Base-by-base conservation (phyloP, 345 rosid species). In the Litchi chinensis region DNA sequence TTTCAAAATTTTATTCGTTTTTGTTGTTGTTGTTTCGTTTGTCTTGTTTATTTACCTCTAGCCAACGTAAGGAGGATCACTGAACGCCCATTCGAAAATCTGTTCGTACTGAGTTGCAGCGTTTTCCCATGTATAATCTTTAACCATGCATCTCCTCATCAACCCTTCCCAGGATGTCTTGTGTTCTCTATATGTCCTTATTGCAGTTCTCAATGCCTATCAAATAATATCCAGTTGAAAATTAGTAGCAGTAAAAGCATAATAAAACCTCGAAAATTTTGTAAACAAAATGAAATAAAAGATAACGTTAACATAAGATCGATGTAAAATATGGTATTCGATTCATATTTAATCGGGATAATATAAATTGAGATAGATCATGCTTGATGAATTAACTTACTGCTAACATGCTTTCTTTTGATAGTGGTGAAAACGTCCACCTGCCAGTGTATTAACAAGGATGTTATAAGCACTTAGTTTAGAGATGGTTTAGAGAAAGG, bases 21-120 rank as follows among this genome's bases (percentile, higher is more conserved):
- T 62, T 10, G 1, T 39, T 69, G 64, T 26, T 26, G 18, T n/a
- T 41, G 4, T 41, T 21, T 12, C n/a, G 3, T 70, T 71, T 13
- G 71, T 54, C n/a, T 56, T 7, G 21, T 18, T 68, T 4, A 8
- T 52, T 59, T 60, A 60, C 24, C 67, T 84, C 10, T 85, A 93
- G 28, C 44, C 71, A 64, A 93, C 77, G 41, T 92, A 95, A 24
- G 99, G 97, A 15, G 86, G 91, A 82, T 92, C 99, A 9, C 87
- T 71, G 88, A 76, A 88, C 26, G 88, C 95, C 99, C 99, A 96
- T 65, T 90, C 86, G 10, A 96, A 93, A 44, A 91, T 90, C 85
- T 93, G 92, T 83, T 92, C 98, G 65, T 96, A 96, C 76, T 92
- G 95, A 70, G 69, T 68, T 0, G 99, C 98, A 37, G 98, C 99